Evolutionary conservation across 2,329 filamentous ascomycete species (phyloP), one percentile per base, ranked within the genome.

Genomic region (Aspergillus puulaauensis): DNA sequence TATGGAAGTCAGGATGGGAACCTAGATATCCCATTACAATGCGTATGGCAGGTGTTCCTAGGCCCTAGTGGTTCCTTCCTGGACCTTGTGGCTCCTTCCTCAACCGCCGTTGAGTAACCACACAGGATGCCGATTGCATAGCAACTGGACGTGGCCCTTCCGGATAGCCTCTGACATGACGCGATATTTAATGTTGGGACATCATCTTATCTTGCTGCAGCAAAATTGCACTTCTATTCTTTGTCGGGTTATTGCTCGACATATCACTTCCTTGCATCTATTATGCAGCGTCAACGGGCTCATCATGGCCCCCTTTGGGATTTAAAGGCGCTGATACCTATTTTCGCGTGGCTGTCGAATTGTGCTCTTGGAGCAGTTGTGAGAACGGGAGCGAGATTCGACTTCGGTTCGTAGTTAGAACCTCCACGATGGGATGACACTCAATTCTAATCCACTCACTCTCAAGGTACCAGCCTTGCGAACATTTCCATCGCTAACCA

Each of bases 261-360:
- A 31, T 54, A 58, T 54, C 40, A 41, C 51, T 54, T 50, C 33
- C 12, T 43, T 50, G 24, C 45, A 58, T 54, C 21, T 47, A 58
- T 46, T 51, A 58, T 58, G 56, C 35, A 48, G 37, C 46, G 21
- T 11, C 19, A 31, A 39, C 40, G 15, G 15, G 23, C n/a, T 45
- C 4, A 37, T 15, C 35, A 24, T 51, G 31, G 37, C 35, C 33
- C 35, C 46, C 41, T 24, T n/a, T 46, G 37, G 14, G 39, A 47
- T 31, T 19, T 54, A 15, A 15, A 35, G 40, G 37, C 17, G 5
- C 27, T 54, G 14, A 11, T 19, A 19, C 37, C 45, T n/a, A 45
- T 31, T 9, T 35, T 33, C n/a, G 39, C 27, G 12, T 41, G 45
- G 31, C 23, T 58, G 27, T 24, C 41, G 15, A 41, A 27, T 7